phyloP scores from a whole-genome alignment of 306 rosid species.

The Vigna nakashimae region DNA sequence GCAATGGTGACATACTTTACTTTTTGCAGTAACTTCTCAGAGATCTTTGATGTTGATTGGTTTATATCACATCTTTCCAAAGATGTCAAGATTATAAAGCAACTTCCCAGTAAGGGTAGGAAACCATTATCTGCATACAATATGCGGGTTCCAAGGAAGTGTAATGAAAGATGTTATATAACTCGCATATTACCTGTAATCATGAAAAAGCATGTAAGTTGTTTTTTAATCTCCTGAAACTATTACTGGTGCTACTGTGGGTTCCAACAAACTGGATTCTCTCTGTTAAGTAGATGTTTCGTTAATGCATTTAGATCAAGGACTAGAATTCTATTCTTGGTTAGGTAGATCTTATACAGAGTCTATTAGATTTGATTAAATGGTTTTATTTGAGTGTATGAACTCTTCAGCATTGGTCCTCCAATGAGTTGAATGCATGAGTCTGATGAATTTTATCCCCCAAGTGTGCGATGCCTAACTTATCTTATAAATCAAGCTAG shows the following conservation, averaged over 20 bases:
- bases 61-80: conserved; percentile 76
- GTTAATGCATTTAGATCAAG: conserved; percentile 28
- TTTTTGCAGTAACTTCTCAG: conserved; percentile 89
- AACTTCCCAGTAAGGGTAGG: conserved; percentile 79
- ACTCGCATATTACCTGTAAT: conserved; percentile 88
- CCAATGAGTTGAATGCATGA: conserved; percentile 21
- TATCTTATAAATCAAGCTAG: conserved; percentile 17
- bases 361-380: neutral
- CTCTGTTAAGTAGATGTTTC: conserved; percentile 22
- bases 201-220: conserved; percentile 89
- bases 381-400: conserved; percentile 30
- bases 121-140: conserved; percentile 64
- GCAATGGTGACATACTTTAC: conserved; percentile 42
- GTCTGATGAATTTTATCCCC: conserved; percentile 19
- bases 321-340: conserved; percentile 29
- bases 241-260: conserved; percentile 31
- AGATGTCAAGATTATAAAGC: conserved; percentile 88
- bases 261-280: conserved; percentile 25
- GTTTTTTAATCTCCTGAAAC: conserved; percentile 49
- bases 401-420: conserved; percentile 22
- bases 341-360: conserved; percentile 32
- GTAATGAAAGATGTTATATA: conserved; percentile 90
- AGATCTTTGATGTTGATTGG: conserved; percentile 92
- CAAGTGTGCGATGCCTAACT: conserved; percentile 19
- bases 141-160: conserved; percentile 98